Percentiles rank a stretch among this genome's conserved stretches.
These are phyloP conservation scores for Pleurotus platypus DNA, from an alignment of 768 basidiomycete species.

Conservation along the genomic window DNA sequence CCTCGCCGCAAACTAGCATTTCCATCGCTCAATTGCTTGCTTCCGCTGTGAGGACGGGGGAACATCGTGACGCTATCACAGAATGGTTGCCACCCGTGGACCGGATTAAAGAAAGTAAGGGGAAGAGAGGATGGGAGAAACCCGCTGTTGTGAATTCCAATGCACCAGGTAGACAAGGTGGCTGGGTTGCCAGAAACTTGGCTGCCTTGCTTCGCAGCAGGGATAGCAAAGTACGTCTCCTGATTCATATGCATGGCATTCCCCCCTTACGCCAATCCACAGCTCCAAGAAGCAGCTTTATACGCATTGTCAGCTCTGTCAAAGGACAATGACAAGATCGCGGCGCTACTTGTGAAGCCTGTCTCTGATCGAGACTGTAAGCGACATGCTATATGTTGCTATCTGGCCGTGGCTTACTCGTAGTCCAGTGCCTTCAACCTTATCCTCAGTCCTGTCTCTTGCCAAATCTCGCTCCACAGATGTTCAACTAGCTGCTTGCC, in stretches of 20 bases:
- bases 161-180: slow-evolving; percentile 41
- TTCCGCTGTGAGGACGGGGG: slow-evolving; percentile 41
- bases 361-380: slow-evolving; percentile 36
- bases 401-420: background rate
- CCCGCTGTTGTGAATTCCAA: slow-evolving; percentile 33
- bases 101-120: slow-evolving; percentile 49
- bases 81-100: slow-evolving; percentile 65
- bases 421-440: slow-evolving; percentile 28
- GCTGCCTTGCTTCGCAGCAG: slow-evolving; percentile 42
- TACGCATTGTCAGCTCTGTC: slow-evolving; percentile 62
- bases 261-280: background rate
- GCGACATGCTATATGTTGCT: background rate
- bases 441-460: slow-evolving; percentile 44
- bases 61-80: slow-evolving; percentile 47
- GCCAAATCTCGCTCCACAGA: slow-evolving; percentile 57
- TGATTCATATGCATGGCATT: background rate
- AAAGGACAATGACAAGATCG: slow-evolving; percentile 56
- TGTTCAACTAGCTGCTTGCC: slow-evolving; percentile 65
- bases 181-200: slow-evolving; percentile 58
- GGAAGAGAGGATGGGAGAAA: slow-evolving; percentile 75
- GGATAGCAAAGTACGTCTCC: slow-evolving; percentile 48
- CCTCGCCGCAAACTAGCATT: slow-evolving; percentile 35
- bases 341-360: slow-evolving; percentile 42
- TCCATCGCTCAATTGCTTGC: slow-evolving; percentile 61
- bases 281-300: slow-evolving; percentile 68